Evolutionary conservation across 2,329 filamentous ascomycete species (phyloP).

Genomic region (Akanthomyces lecanii): DNA sequence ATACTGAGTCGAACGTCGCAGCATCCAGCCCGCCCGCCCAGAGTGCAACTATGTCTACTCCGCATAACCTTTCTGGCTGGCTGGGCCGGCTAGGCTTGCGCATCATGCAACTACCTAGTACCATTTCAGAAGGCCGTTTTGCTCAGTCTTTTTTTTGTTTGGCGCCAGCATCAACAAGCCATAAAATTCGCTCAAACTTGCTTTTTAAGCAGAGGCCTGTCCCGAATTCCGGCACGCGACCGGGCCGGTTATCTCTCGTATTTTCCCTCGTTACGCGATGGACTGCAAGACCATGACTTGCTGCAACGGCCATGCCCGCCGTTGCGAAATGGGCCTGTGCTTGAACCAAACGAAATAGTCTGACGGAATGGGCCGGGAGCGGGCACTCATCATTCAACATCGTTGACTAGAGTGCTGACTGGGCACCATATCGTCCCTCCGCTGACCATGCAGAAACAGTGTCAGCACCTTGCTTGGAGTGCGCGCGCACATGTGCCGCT

Average conservation of each 20-base stretch:
- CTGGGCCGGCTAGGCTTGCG: too few species aligned
- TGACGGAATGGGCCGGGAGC: background rate
- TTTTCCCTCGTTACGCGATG: background rate
- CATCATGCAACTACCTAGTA: background rate
- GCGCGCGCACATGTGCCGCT: background rate
- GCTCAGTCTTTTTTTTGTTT: background rate
- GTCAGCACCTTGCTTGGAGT: background rate
- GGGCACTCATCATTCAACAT: background rate
- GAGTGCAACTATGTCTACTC: background rate
- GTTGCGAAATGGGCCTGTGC: slow-evolving; percentile 7
- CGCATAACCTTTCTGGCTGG: background rate
- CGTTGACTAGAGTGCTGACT: slow-evolving; percentile 5
- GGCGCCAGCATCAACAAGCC: background rate
- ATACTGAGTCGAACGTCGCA: background rate
- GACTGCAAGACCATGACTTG: background rate
- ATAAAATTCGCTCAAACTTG: background rate
- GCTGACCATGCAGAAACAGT: background rate
- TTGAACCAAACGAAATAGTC: background rate
- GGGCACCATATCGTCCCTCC: background rate
- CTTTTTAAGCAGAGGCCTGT: background rate
- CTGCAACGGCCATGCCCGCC: background rate
- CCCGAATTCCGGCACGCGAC: background rate
- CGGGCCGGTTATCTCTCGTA: background rate
- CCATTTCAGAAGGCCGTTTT: background rate
- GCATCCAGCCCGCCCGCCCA: background rate